These are phyloP conservation scores for Kluyveromyces aestuarii DNA, from an alignment of 805 yeast genomes.

Conservation along the genomic window DNA sequence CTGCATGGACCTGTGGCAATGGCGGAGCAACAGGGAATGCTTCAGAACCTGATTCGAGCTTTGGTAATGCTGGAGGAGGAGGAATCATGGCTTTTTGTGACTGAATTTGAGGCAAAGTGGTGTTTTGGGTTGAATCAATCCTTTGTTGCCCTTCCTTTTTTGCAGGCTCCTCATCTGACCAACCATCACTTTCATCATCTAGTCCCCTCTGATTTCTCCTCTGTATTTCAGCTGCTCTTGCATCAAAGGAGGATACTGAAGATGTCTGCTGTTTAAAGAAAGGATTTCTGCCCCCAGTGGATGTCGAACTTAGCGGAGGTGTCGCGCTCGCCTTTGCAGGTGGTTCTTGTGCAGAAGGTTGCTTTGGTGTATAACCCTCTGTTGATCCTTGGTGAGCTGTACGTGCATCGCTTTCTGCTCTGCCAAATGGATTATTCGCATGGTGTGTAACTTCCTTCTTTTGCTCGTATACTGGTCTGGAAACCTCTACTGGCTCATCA, in stretches of 20 bases:
- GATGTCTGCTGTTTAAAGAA: slow-evolving; percentile 44
- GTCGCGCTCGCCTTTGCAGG: background rate
- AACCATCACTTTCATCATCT: slow-evolving; percentile 28
- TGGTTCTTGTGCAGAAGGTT: background rate
- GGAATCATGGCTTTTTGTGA: slow-evolving; percentile 18
- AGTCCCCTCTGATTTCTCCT: slow-evolving; percentile 58
- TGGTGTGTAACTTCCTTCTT: slow-evolving; percentile 19
- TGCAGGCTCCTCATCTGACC: slow-evolving; percentile 29
- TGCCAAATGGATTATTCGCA: slow-evolving; percentile 44
- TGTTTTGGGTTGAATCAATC: slow-evolving; percentile 10
- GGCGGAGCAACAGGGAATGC: slow-evolving; percentile 11
- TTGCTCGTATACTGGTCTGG: slow-evolving; percentile 7
- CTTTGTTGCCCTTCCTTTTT: slow-evolving; percentile 13
- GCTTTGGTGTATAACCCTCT: background rate
- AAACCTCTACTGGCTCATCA: slow-evolving; percentile 5
- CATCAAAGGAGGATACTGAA: slow-evolving; percentile 35
- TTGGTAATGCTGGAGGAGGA: slow-evolving; percentile 17
- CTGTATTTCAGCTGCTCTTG: slow-evolving; percentile 56
- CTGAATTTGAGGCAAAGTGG: slow-evolving; percentile 9
- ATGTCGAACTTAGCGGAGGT: slow-evolving; percentile 4
- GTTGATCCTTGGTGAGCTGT: background rate
- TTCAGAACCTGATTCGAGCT: slow-evolving; percentile 4
- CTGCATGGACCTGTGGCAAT: slow-evolving; percentile 4
- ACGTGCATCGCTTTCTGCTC: slow-evolving; percentile 10
- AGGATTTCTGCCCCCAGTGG: slow-evolving; percentile 34